Base-by-base conservation (phyloP, 1,139 yeast genomes). In the Suhomyces panamericanus region DNA sequence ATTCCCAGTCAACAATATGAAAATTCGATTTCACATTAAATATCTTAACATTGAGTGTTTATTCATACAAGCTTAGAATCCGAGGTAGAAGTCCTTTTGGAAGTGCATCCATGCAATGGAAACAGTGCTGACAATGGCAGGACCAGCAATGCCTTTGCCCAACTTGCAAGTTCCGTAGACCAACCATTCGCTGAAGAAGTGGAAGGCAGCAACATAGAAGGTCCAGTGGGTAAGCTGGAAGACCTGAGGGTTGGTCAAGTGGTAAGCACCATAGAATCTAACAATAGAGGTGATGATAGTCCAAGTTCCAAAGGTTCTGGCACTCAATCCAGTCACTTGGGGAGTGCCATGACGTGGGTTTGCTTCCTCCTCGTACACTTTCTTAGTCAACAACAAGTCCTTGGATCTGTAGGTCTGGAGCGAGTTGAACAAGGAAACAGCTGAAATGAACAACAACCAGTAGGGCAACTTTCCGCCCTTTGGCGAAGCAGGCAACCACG, bases 241-340 rank as follows among this genome's bases (percentile, higher is more conserved):
- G 43, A 90, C 80, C 51, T 83, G 85, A 24, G 82, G 81, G 56
- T 84, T 81, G 47, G 70, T 69, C 13, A 66, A 62, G 50, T 87
- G 70, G 62, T 87, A 73, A 6, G 99, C 95, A 39, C 96, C 96
- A 62, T 87, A 90, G 53, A 85, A 76, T 62, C 99, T 81, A 41
- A 93, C 83, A 35, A 93, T 74, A 2, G 96, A 81, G 1, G 97
- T 85, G 54, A 91, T 77, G 42, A 91, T 73, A 0, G 99, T 93
- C 99, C 99, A 93, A 1, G 99, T 93, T 27, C 99, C 99, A 65
- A 93, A 93, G 0, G 99, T 93, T 58, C 99, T 79, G 9, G 97
- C 96, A 55, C 95, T 83, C 55, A 93, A 74, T 6, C 77, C 72
- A 0, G 96, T 88, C 15, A 91, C 74, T 47, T 73, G 63, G 10